phyloP scores from a whole-genome alignment of 768 basidiomycete species.

The Trametes cingulata region DNA sequence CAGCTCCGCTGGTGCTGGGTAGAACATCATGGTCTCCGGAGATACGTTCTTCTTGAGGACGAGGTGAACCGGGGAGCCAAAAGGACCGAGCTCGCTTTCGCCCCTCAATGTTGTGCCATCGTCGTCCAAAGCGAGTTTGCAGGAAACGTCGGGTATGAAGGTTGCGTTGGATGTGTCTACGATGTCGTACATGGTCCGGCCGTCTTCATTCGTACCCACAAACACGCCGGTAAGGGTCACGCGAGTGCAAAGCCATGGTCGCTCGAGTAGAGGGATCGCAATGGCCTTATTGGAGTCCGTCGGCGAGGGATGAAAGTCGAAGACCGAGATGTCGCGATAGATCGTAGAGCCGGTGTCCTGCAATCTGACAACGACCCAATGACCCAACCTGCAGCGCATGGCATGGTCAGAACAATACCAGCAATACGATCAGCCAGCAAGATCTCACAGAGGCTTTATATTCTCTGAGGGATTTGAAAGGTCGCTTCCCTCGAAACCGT shows the following conservation, averaged over 20 bases:
- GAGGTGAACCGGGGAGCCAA: neutral
- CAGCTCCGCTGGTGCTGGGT: constrained; percentile 28
- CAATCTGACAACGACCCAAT: neutral
- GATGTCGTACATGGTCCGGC: neutral
- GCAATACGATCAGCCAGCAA: neutral
- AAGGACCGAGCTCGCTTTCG: neutral
- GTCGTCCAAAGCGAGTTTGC: neutral
- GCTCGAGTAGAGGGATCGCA: neutral
- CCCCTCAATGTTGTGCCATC: neutral
- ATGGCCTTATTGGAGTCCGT: neutral
- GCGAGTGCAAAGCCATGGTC: constrained; percentile 1
- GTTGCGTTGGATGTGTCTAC: neutral
- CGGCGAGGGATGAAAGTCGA: neutral
- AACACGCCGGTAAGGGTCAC: neutral
- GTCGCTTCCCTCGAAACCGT: neutral
- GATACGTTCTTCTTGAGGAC: constrained; percentile 3
- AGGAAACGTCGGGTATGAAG: neutral
- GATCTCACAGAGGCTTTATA: neutral
- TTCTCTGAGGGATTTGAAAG: neutral
- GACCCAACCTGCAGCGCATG: neutral
- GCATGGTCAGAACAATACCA: neutral
- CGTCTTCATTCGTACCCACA: neutral
- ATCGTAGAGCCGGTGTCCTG: neutral
- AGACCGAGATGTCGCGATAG: neutral
- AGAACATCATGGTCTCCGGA: constrained; percentile 30